Conservation (phyloP, 352 stramenopile species). For the Elongisporangium senticosum region DNA sequence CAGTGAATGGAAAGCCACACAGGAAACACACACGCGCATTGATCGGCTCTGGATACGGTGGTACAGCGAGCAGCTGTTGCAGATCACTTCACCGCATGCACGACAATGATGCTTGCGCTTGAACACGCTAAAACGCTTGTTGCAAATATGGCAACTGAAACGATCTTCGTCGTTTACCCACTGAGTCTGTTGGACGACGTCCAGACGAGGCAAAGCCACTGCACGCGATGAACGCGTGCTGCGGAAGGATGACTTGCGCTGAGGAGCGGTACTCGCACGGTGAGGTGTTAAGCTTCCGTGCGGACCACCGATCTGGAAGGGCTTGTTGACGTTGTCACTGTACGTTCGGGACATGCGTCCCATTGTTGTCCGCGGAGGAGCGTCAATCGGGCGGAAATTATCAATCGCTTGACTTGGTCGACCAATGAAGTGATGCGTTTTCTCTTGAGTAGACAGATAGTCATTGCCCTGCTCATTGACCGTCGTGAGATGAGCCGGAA, state of each 20-base stretch:
- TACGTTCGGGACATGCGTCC: slow-evolving; percentile 36
- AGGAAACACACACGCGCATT: slow-evolving; percentile 83
- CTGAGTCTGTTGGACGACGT: slow-evolving; percentile 74
- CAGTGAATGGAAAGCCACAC: slow-evolving; percentile 75
- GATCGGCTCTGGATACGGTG: slow-evolving; percentile 80
- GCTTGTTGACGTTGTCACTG: slow-evolving; percentile 32
- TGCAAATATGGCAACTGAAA: slow-evolving; percentile 85
- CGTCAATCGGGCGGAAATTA: slow-evolving; percentile 52
- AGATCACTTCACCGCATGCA: slow-evolving; percentile 83
- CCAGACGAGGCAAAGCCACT: slow-evolving; percentile 62
- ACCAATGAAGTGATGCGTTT: slow-evolving; percentile 11
- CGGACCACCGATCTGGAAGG: slow-evolving; percentile 18
- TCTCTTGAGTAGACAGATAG: slow-evolving; percentile 18
- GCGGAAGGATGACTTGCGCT: slow-evolving; percentile 73
- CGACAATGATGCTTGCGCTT: slow-evolving; percentile 86
- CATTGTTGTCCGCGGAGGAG: slow-evolving; percentile 24
- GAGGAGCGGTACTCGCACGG: slow-evolving; percentile 20
- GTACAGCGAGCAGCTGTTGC: slow-evolving; percentile 77
- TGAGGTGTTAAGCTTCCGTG: slow-evolving; percentile 11
- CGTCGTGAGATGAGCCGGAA: slow-evolving; percentile 31
- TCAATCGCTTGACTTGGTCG: slow-evolving; percentile 31
- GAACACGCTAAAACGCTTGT: slow-evolving; percentile 87
- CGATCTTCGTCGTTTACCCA: slow-evolving; percentile 85
- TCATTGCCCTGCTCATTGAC: slow-evolving; percentile 71
- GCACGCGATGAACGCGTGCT: slow-evolving; percentile 69